Evolutionary conservation across 148 eudicot species (phyloP).

Genomic region (Suaeda aralocaspica): DNA sequence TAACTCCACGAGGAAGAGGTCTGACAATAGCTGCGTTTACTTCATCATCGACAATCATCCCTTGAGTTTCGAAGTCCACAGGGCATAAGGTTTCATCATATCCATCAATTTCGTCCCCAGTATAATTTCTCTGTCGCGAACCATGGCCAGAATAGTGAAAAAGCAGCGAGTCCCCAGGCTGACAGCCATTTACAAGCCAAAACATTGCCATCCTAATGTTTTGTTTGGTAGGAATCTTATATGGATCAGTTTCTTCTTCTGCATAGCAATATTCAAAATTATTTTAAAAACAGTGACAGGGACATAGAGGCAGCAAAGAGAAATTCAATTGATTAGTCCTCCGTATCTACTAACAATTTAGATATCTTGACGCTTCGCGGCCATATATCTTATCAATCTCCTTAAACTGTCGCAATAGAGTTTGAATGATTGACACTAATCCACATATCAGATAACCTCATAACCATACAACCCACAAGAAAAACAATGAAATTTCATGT

Average conservation of each 20-base stretch:
- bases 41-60: conserved; percentile 96
- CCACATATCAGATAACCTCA: no score
- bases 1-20: conserved; percentile 84
- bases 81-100: conserved; percentile 97
- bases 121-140: conserved; percentile 65
- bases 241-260: conserved; percentile 93
- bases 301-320: no score
- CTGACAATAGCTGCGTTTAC: conserved; percentile 78
- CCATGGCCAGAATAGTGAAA: conserved; percentile 99
- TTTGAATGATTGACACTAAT: no score
- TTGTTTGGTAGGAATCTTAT: conserved; percentile 65
- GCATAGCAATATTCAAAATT: conserved; percentile 32
- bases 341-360: no score
- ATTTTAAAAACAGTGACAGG: no score
- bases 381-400: no score
- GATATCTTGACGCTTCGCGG: no score
- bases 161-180: conserved; percentile 85
- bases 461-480: no score
- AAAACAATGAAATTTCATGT: no score
- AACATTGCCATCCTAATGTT: conserved; percentile 78
- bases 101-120: conserved; percentile 86
- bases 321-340: no score
- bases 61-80: conserved; percentile 88
- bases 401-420: no score
- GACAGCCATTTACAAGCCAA: conserved; percentile 95